Evolutionary conservation across 2,329 filamentous ascomycete species (phyloP).

Genomic region (Rhynchosporium agropyri): DNA sequence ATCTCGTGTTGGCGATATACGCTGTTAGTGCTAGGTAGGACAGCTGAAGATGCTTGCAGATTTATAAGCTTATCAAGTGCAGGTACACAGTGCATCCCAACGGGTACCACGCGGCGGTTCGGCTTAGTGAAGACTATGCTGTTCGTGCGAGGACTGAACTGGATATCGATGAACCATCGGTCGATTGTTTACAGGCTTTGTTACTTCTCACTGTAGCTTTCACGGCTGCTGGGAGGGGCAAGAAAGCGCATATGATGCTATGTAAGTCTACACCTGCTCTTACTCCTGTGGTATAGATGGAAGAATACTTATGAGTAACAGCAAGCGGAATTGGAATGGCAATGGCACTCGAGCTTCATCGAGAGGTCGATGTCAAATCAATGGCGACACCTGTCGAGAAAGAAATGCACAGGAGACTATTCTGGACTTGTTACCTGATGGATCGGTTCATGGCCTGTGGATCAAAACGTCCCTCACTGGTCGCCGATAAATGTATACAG

Average conservation of each 20-base stretch:
- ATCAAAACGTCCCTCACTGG: slow-evolving; percentile 78
- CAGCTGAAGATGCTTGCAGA: slow-evolving; percentile 7
- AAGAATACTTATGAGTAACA: slow-evolving; percentile 47
- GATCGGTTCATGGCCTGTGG: slow-evolving; percentile 83
- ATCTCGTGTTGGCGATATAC: slow-evolving; percentile 59
- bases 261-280: slow-evolving; percentile 53
- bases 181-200: slow-evolving; percentile 76
- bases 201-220: slow-evolving; percentile 76
- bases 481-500: slow-evolving; percentile 75
- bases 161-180: slow-evolving; percentile 78
- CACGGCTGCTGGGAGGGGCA: slow-evolving; percentile 76
- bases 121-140: slow-evolving; percentile 73
- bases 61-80: slow-evolving; percentile 29
- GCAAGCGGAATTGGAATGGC: slow-evolving; percentile 81
- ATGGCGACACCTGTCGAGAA: slow-evolving; percentile 68
- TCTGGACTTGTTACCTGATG: slow-evolving; percentile 87
- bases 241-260: slow-evolving; percentile 85
- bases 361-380: slow-evolving; percentile 67
- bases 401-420: slow-evolving; percentile 77
- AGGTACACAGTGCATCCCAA: slow-evolving; percentile 71
- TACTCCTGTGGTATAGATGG: not conserved
- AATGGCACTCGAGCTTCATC: slow-evolving; percentile 77
- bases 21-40: slow-evolving; percentile 63
- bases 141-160: slow-evolving; percentile 68
- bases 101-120: slow-evolving; percentile 68